Base-by-base conservation (phyloP, 371 early-diverging fungal species). In the Apophysomyces ossiformis region DNA sequence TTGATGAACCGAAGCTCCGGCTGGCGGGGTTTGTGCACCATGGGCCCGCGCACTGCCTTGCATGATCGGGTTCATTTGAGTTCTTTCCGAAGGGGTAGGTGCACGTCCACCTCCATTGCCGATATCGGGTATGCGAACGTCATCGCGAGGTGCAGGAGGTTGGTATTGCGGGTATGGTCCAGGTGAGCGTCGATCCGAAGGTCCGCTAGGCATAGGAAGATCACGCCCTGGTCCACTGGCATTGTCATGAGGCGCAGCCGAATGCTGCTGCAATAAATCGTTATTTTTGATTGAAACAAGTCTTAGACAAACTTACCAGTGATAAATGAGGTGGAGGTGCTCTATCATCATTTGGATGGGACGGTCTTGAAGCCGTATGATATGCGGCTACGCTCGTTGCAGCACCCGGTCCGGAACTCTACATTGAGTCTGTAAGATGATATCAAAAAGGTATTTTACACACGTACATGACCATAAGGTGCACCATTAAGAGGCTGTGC, bases 11-110 rank as follows among this genome's bases (percentile, higher is more conserved):
- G 74, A 58, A 65, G 75, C 57, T 44, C 62, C 62, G n/a, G 21
- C 7, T 5, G 67, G 74, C 36, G 68, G 69, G 16, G 71, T 57
- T 16, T 66, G 70, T 54, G 61, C 66, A 12, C 37, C 63, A n/a
- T 60, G 63, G 3, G 67, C 44, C 11, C 66, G 68, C 45, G 65
- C 58, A 60, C 76, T 69, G 3, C 78, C 77, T 43, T 70, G 68
- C 38, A 78, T 63, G 54, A 83, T 83, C 9, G 83, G 83, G 56
- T 83, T 83, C 80, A 83, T 83, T 69, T 82, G 83, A n/a, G 78
- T 71, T 21, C 83, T 68, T n/a, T 82, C 83, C 11, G 83, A 79
- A 13, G 83, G 83, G 1, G 79, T 77, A 63, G 83, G 83, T 7
- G 78, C 80, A 64, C 75, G 78, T 1, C 79, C 77, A 26, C 76